These are phyloP conservation scores for Fusarium zealandicum DNA, from an alignment of 2,329 filamentous ascomycete genomes.

Conservation along the genomic window DNA sequence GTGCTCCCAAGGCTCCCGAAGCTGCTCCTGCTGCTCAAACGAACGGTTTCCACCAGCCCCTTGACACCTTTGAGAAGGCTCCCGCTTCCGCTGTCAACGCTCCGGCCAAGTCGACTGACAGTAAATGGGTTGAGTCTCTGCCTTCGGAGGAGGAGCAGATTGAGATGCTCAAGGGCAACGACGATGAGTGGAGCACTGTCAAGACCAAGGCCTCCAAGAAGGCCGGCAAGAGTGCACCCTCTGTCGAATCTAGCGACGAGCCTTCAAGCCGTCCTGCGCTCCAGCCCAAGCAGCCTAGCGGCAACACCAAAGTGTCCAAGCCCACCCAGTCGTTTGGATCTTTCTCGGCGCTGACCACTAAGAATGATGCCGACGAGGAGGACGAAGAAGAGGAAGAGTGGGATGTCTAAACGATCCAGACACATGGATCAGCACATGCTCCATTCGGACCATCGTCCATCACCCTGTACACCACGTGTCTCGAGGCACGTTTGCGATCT, in stretches of 20 bases:
- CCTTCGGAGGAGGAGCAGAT: slow-evolving; percentile 70
- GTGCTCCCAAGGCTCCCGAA: slow-evolving; percentile 45
- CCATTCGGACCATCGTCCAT: not conserved
- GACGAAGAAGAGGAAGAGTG: slow-evolving; percentile 57
- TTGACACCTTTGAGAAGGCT: slow-evolving; percentile 64
- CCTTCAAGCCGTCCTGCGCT: slow-evolving; percentile 40
- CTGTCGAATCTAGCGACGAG: slow-evolving; percentile 49
- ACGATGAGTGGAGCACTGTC: slow-evolving; percentile 68
- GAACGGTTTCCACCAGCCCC: slow-evolving; percentile 54
- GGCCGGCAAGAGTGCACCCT: slow-evolving; percentile 49
- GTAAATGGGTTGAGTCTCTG: slow-evolving; percentile 58
- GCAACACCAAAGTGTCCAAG: slow-evolving; percentile 42
- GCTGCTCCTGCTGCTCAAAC: slow-evolving; percentile 39
- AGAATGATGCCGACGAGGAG: slow-evolving; percentile 51
- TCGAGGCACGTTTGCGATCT: slow-evolving; percentile 7
- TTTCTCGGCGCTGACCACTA: slow-evolving; percentile 58
- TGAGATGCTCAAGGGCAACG: slow-evolving; percentile 60
- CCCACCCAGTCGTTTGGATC: slow-evolving; percentile 52
- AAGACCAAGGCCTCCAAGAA: slow-evolving; percentile 57
- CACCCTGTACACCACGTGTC: slow-evolving; percentile 18
- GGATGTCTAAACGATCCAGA: slow-evolving; percentile 53
- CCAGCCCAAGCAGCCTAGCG: slow-evolving; percentile 44
- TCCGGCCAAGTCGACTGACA: slow-evolving; percentile 44
- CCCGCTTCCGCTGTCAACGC: slow-evolving; percentile 42
- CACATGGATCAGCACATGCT: not conserved